These are phyloP conservation scores for Acer campestre DNA, from an alignment of 345 rosid species.

Conservation along the genomic window DNA sequence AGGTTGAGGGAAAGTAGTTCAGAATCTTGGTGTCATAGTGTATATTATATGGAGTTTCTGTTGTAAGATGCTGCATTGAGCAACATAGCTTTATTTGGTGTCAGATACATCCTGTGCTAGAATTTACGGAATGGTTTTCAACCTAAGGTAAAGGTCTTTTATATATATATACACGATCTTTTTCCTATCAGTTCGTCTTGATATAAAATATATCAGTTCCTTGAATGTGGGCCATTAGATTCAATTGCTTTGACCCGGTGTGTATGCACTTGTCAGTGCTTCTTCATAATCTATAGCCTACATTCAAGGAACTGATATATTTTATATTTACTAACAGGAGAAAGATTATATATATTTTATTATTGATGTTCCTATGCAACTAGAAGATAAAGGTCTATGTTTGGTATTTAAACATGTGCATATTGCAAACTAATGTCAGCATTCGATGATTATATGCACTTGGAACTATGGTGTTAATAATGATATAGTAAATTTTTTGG, in stretches of 20 bases:
- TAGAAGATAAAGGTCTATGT: not conserved
- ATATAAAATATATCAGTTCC: too few relatives aligned
- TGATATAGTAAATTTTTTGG: not conserved
- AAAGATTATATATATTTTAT: not conserved
- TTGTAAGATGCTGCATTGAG: not conserved
- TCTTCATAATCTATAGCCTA: too few relatives aligned
- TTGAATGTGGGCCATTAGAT: too few relatives aligned
- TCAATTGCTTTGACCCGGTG: too few relatives aligned
- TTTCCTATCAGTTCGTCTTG: too few relatives aligned
- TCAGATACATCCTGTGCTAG: too few relatives aligned
- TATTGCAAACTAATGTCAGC: not conserved
- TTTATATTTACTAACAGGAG: too few relatives aligned
- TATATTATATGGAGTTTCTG: not conserved
- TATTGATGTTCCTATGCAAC: constrained; percentile 1
- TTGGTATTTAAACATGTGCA: not conserved
- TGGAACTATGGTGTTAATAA: not conserved
- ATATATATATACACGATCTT: too few relatives aligned
- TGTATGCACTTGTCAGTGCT: too few relatives aligned
- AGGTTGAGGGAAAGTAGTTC: not conserved
- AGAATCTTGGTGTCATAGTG: not conserved
- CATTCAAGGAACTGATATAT: too few relatives aligned
- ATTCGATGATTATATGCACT: not conserved
- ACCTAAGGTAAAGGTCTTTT: not conserved
- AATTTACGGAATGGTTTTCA: constrained; percentile 1
- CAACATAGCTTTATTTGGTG: not conserved